Evolutionary conservation across 2,329 filamentous ascomycete species (phyloP).

Genomic region (Colletotrichum sp.): DNA sequence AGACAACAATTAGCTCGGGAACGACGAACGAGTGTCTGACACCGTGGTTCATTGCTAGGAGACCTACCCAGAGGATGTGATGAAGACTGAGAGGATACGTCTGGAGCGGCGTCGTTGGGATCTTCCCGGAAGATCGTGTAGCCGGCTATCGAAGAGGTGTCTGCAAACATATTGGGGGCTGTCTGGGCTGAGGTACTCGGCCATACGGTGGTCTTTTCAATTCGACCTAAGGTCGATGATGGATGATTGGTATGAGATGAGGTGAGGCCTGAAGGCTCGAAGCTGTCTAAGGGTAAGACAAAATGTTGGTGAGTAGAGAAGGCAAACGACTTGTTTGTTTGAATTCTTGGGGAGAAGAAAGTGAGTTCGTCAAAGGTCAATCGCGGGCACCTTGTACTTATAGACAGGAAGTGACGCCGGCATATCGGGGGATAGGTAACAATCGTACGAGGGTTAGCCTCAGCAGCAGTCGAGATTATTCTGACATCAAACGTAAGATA

Average conservation of each 20-base stretch:
- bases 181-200: background rate
- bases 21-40: background rate
- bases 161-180: constrained; percentile 37
- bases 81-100: constrained; percentile 33
- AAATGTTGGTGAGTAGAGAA: background rate
- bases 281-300: background rate
- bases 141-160: constrained; percentile 48
- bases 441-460: background rate
- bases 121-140: constrained; percentile 52
- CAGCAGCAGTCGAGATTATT: background rate
- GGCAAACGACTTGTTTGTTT: background rate
- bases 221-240: constrained; percentile 1
- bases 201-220: background rate
- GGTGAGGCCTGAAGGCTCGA: background rate
- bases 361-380: background rate
- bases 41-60: background rate
- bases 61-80: constrained; percentile 42
- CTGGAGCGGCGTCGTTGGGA: constrained; percentile 40
- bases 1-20: background rate
- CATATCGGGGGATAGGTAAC: background rate
- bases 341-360: background rate
- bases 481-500: background rate
- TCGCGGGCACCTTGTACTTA: background rate
- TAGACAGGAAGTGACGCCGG: background rate
- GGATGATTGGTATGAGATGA: background rate